These are phyloP conservation scores for Elsinoe australis DNA, from an alignment of 2,329 filamentous ascomycete genomes.

Conservation along the genomic window DNA sequence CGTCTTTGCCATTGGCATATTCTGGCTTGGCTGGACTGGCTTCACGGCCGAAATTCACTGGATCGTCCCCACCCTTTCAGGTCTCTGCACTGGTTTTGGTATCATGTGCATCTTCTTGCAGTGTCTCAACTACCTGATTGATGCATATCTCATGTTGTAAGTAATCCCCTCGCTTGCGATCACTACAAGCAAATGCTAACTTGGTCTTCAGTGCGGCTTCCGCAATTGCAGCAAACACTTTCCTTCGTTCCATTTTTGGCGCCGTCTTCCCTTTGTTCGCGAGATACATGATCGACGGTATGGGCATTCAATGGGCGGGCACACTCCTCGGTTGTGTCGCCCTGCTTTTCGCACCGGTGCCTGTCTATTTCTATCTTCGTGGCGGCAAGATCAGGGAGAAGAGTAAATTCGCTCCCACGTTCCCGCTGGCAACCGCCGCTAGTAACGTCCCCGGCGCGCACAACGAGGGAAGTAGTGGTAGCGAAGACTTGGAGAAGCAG, in stretches of 20 bases:
- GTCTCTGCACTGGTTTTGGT: slow-evolving; percentile 50
- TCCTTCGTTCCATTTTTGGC: slow-evolving; percentile 45
- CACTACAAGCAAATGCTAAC: slow-evolving; percentile 23
- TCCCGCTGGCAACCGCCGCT: slow-evolving; percentile 17
- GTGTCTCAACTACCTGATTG: slow-evolving; percentile 52
- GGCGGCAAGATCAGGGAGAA: slow-evolving; percentile 39
- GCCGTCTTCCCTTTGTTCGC: slow-evolving; percentile 49
- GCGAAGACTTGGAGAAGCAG: slow-evolving; percentile 11
- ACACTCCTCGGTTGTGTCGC: slow-evolving; percentile 41
- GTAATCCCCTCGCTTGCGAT: slow-evolving; percentile 19
- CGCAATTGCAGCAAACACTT: slow-evolving; percentile 50
- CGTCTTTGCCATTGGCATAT: slow-evolving; percentile 27
- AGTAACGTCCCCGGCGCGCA: slow-evolving; percentile 2
- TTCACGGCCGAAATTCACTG: slow-evolving; percentile 32
- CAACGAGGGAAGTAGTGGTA: neutral
- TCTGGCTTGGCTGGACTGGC: slow-evolving; percentile 32
- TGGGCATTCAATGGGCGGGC: slow-evolving; percentile 44
- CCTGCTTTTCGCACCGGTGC: slow-evolving; percentile 37
- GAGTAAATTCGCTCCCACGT: slow-evolving; percentile 37
- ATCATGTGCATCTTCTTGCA: slow-evolving; percentile 52
- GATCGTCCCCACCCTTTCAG: slow-evolving; percentile 35
- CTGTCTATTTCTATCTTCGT: slow-evolving; percentile 38
- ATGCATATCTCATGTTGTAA: slow-evolving; percentile 49
- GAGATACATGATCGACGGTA: slow-evolving; percentile 46
- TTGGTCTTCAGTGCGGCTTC: slow-evolving; percentile 46